A percentile compares a stretch with the other conserved stretches of the same genome.
phyloP scores from a whole-genome alignment of 129 eudicot species.

The Flaveria trinervia region DNA sequence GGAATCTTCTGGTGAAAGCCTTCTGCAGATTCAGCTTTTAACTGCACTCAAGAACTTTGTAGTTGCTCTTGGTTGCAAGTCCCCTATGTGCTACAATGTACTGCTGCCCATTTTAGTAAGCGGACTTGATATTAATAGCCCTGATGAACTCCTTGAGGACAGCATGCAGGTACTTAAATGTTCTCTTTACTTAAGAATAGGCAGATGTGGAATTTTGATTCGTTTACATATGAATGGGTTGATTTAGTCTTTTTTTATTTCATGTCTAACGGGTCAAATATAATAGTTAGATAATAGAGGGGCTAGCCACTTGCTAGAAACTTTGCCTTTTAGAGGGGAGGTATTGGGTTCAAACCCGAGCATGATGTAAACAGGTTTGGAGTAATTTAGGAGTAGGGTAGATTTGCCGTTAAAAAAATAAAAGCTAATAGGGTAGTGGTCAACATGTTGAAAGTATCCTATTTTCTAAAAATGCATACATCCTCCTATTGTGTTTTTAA shows the following conservation, averaged over 20 bases:
- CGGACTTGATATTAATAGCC: slow-evolving; percentile 68
- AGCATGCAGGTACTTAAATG: slow-evolving; percentile 67
- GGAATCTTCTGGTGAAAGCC: slow-evolving; percentile 90
- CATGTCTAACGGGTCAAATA: background rate
- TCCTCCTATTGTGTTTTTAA: background rate
- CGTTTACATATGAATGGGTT: background rate
- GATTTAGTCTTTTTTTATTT: background rate
- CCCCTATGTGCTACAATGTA: slow-evolving; percentile 76
- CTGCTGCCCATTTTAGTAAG: slow-evolving; percentile 73
- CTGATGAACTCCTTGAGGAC: slow-evolving; percentile 95
- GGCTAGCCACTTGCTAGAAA: no score
- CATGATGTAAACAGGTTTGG: no score
- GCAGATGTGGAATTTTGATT: background rate
- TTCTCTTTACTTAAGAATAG: background rate
- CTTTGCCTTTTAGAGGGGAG: no score
- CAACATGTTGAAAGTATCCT: no score
- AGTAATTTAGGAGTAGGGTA: no score
- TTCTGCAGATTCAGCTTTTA: slow-evolving; percentile 95
- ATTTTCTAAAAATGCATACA: no score
- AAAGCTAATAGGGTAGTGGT: no score
- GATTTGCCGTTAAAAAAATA: no score
- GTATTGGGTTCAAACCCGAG: no score
- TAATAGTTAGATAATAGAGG: background rate
- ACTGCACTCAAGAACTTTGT: slow-evolving; percentile 85
- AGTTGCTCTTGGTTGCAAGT: slow-evolving; percentile 85